Evolutionary conservation across 2,329 filamentous ascomycete species (phyloP), one percentile per base, ranked within the genome.

Genomic region (Talaromyces amestolkiae): DNA sequence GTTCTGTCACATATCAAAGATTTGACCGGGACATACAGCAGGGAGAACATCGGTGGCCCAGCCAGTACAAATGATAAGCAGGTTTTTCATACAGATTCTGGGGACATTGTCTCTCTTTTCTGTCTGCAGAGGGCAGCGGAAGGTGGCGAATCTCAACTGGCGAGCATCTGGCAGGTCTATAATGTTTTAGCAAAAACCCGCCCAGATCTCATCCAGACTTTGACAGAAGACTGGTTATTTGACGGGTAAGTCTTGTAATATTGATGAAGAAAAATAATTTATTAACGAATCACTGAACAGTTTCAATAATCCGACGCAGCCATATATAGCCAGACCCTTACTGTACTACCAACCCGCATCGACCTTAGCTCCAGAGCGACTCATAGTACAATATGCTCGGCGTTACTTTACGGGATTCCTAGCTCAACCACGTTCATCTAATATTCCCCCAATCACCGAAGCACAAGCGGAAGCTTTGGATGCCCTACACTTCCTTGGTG

Each of bases 1-100:
- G 82, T 87, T 4, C 74, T 87, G 2, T 78, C 81, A 8, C 87
- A 90, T 68, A 86, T 91, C 75, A 90, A 87, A 71, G 87, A 91
- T 69, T 77, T 90, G 4, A 68, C 37, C 65, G 63, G 1, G 68
- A 67, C 2, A 67, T 76, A 65, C n/a, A 56, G 33, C 17, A 70
- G 70, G 8, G 74, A 68, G 15, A 71, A 72, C 13, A 81, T 82
- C 56, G 77, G 79, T 0, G 75, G 78, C 0, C 79, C 81, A 0
- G 79, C 79, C 0, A 81, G 81, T 67, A 82, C 80, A 0, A 72
- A 75, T 78, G 67, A 76, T 37, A 77, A 76, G 35, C 74, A 78
- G 35, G 73, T 88, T 73, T 87, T 86, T 65, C 85, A 87, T 70
- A 87, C 85, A 0, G 84, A 87, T 70, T 73, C 77, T 0, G 83